Evolutionary conservation across 2,329 filamentous ascomycete genomes (phyloP).

Genomic region (Claviceps cyperi): DNA sequence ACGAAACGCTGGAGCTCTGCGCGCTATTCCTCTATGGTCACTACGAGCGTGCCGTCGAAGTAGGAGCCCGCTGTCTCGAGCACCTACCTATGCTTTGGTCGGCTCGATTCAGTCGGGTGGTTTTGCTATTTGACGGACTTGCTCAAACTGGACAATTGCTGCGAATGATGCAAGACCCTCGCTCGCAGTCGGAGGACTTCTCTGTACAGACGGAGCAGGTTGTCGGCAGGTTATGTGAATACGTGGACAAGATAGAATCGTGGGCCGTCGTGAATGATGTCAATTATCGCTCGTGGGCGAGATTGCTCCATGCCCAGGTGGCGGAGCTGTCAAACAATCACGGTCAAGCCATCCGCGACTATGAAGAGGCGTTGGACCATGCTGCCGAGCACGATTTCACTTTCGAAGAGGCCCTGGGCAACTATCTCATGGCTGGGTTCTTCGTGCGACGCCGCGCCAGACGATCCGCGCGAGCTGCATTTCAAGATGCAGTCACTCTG

Average conservation of each 20-base stretch:
- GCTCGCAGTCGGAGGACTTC: slow-evolving; percentile 27
- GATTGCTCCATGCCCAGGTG: slow-evolving; percentile 53
- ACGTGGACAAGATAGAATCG: slow-evolving; percentile 46
- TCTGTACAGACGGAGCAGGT: slow-evolving; percentile 30
- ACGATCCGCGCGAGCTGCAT: slow-evolving; percentile 52
- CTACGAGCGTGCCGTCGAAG: slow-evolving; percentile 42
- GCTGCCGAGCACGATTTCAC: slow-evolving; percentile 50
- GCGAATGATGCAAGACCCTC: slow-evolving; percentile 33
- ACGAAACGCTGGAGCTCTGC: slow-evolving; percentile 52
- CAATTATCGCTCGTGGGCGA: slow-evolving; percentile 59
- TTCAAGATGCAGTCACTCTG: slow-evolving; percentile 52
- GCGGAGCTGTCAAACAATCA: slow-evolving; percentile 46
- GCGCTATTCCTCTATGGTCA: slow-evolving; percentile 49
- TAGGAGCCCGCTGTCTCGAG: slow-evolving; percentile 36
- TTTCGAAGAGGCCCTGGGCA: slow-evolving; percentile 59
- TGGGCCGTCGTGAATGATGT: slow-evolving; percentile 51
- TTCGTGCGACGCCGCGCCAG: slow-evolving; percentile 50
- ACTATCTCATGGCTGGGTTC: slow-evolving; percentile 60
- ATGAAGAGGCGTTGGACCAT: slow-evolving; percentile 60
- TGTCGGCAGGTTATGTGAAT: slow-evolving; percentile 36
- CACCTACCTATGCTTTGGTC: slow-evolving; percentile 41
- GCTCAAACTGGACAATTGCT: slow-evolving; percentile 38
- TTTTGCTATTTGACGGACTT: slow-evolving; percentile 46
- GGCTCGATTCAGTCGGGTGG: slow-evolving; percentile 39
- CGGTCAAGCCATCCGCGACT: slow-evolving; percentile 44